Percentiles rank a stretch among this genome's conserved stretches.
These are phyloP conservation scores for Populus hybrid DNA, from an alignment of 441 rosid species.

Conservation along the genomic window DNA sequence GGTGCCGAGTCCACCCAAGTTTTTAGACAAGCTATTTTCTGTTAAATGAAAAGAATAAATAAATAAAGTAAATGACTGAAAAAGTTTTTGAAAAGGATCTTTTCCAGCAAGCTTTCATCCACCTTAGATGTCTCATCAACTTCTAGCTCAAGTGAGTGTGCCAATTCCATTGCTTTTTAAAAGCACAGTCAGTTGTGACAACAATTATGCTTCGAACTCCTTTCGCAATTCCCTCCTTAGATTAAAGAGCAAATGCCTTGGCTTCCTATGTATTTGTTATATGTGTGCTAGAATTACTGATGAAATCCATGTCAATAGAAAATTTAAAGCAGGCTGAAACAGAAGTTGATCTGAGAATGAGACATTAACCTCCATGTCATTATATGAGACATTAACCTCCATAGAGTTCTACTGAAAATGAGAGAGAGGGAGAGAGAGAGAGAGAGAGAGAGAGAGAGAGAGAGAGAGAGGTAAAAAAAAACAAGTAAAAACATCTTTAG, in stretches of 20 bases:
- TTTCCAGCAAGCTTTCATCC: conserved; percentile 75
- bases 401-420: conserved; percentile 80
- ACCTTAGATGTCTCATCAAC: conserved; percentile 54
- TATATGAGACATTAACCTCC: conserved; percentile 56
- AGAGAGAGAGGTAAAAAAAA: conserved; percentile 5
- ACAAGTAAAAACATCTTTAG: background rate
- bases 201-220: conserved; percentile 90
- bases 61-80: background rate
- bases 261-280: conserved; percentile 90
- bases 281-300: conserved; percentile 10
- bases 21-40: conserved; percentile 86
- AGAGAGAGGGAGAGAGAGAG: conserved; percentile 28
- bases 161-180: conserved; percentile 65
- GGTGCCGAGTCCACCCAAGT: conserved; percentile 63
- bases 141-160: conserved; percentile 62
- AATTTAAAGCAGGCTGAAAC: conserved; percentile 7
- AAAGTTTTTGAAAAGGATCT: conserved; percentile 38
- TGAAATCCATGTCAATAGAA: conserved; percentile 8
- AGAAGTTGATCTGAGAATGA: background rate
- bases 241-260: conserved; percentile 85
- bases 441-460: conserved; percentile 26
- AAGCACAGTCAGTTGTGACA: conserved; percentile 77
- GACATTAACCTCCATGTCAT: conserved; percentile 64
- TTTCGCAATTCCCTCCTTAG: conserved; percentile 97
- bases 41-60: conserved; percentile 13